A percentile compares a stretch with the other conserved stretches of the same genome.
Conservation (phyloP, 2,329 filamentous ascomycete species). For the Aspergillus costaricaensis region DNA sequence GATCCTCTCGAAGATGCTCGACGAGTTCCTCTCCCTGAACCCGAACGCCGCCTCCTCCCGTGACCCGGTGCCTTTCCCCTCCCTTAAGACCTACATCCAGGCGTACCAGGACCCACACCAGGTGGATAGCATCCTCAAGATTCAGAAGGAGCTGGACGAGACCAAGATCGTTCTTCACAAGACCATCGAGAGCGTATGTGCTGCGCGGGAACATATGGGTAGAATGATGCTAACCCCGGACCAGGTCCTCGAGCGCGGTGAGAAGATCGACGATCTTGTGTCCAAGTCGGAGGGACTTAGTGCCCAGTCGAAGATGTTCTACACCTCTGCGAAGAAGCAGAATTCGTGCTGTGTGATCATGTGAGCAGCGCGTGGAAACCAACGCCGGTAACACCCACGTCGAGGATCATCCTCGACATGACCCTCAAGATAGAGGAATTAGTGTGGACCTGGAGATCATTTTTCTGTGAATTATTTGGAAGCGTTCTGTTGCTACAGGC, state of each 20-base stretch:
- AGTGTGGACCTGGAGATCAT: background rate
- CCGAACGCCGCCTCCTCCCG: constrained; percentile 57
- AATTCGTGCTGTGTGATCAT: constrained; percentile 75
- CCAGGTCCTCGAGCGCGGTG: constrained; percentile 72
- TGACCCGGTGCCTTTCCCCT: constrained; percentile 61
- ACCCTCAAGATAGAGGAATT: background rate
- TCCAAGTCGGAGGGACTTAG: constrained; percentile 90
- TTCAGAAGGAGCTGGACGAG: constrained; percentile 94
- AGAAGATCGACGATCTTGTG: constrained; percentile 95
- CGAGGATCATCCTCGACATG: background rate
- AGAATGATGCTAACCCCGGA: background rate
- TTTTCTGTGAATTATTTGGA: constrained; percentile 2
- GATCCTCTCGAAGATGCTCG: constrained; percentile 80
- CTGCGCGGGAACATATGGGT: background rate
- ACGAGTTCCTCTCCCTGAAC: constrained; percentile 80
- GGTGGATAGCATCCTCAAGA: constrained; percentile 91
- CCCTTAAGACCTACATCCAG: constrained; percentile 73
- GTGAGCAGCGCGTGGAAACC: constrained; percentile 40
- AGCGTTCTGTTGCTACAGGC: constrained; percentile 11
- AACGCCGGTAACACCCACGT: background rate
- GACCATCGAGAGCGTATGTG: constrained; percentile 70
- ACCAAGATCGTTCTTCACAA: constrained; percentile 97
- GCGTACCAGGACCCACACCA: constrained; percentile 85
- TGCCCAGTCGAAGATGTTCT: constrained; percentile 96
- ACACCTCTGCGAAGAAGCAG: constrained; percentile 76